These are phyloP conservation scores for Fusarium sp. DNA, from an alignment of 2,329 filamentous ascomycete species.

Conservation along the genomic window DNA sequence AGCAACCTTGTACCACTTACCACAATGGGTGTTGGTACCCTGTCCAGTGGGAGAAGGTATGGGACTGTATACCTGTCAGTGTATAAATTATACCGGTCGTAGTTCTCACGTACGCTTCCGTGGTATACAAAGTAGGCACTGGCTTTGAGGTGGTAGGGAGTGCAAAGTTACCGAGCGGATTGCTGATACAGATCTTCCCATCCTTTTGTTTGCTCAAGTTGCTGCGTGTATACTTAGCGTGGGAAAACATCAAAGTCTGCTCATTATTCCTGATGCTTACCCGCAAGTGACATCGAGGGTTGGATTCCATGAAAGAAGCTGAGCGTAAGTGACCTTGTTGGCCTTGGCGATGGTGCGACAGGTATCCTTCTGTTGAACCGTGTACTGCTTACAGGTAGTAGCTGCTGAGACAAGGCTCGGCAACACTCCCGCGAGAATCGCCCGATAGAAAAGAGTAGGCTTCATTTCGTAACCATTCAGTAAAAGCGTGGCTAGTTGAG, in stretches of 20 bases:
- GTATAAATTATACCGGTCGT: background rate
- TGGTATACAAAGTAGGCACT: background rate
- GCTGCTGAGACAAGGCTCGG: no score
- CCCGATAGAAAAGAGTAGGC: no score
- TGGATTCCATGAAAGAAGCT: background rate
- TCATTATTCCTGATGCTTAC: no score
- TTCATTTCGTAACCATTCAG: no score
- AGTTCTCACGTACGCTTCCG: background rate
- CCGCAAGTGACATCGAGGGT: no score
- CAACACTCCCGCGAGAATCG: no score
- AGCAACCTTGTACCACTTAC: background rate
- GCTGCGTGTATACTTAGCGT: background rate
- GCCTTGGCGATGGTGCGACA: background rate
- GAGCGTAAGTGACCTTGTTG: slow-evolving; percentile 1
- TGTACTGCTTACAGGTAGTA: background rate
- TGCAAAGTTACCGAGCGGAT: slow-evolving; percentile 1
- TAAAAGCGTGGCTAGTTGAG: no score
- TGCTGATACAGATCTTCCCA: background rate
- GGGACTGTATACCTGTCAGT: background rate
- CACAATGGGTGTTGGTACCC: background rate
- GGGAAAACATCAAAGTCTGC: no score
- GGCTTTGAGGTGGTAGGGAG: background rate
- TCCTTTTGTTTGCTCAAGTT: background rate
- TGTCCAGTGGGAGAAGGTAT: background rate
- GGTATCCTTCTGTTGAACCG: background rate